Evolutionary conservation across 2,329 filamentous ascomycete genomes (phyloP).

Genomic region (Lasiodiplodia sp.): DNA sequence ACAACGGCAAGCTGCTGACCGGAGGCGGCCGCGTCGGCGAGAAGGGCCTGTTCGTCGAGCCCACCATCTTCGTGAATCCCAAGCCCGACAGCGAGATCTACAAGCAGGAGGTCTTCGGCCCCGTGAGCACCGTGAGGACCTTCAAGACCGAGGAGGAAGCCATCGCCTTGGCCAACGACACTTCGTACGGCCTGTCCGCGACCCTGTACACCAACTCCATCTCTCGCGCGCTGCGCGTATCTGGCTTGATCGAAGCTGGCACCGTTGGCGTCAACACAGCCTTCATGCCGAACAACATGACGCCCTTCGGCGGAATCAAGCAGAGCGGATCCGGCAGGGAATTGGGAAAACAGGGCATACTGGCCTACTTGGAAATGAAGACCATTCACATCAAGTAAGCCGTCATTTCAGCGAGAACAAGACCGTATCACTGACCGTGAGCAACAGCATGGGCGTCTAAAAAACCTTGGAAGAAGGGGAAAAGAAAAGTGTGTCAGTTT

Average conservation of each 20-base stretch:
- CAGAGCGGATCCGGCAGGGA: slow-evolving; percentile 44
- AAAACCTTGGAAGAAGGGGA: background rate
- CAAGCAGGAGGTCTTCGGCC: slow-evolving; percentile 45
- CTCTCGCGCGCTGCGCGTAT: slow-evolving; percentile 40
- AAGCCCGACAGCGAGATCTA: slow-evolving; percentile 39
- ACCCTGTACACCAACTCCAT: slow-evolving; percentile 33
- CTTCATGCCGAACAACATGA: slow-evolving; percentile 32
- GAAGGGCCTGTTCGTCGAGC: slow-evolving; percentile 42
- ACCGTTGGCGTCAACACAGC: slow-evolving; percentile 43
- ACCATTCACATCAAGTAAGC: slow-evolving; percentile 40
- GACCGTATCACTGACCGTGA: background rate
- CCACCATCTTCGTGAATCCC: slow-evolving; percentile 43
- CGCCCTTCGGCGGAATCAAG: slow-evolving; percentile 46
- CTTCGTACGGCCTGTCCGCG: slow-evolving; percentile 38
- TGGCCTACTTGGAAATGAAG: slow-evolving; percentile 45
- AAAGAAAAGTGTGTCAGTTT: no score
- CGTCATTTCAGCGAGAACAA: background rate
- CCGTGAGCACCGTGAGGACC: slow-evolving; percentile 40
- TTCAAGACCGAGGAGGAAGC: slow-evolving; percentile 46
- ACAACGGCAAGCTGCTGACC: slow-evolving; percentile 35
- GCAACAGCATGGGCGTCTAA: background rate
- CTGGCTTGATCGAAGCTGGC: slow-evolving; percentile 42
- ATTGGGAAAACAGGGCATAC: slow-evolving; percentile 39
- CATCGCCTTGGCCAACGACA: slow-evolving; percentile 43
- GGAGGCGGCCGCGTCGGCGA: slow-evolving; percentile 44